Percentiles rank a stretch among this genome's conserved stretches.
Conservation (phyloP, 208 protist genomes). For the Trypanosomatidae sp. region DNA sequence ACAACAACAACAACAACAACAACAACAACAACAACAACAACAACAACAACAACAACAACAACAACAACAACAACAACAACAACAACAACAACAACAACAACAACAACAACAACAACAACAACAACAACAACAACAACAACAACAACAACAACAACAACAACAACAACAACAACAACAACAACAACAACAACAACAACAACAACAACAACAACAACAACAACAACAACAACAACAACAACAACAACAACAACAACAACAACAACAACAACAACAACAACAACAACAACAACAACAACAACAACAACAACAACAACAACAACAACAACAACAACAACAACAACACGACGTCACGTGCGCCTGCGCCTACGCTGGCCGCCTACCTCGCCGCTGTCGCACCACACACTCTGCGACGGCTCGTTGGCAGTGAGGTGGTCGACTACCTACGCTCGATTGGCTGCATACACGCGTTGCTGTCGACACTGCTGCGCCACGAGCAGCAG, state of each 20-base stretch:
- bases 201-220: conserved; percentile 5
- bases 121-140: conserved; percentile 10
- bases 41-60: conserved; percentile 1
- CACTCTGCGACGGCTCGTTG: conserved; percentile 14
- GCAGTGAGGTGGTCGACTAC: conserved; percentile 19
- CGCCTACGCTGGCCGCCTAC: conserved; percentile 32
- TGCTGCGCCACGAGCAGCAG: too few species aligned
- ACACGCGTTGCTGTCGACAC: too few species aligned
- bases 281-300: conserved; percentile 9
- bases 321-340: conserved; percentile 3
- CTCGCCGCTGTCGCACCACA: conserved; percentile 26
- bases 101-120: conserved; percentile 3
- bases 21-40: conserved; percentile 6
- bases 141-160: conserved; percentile 6
- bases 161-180: conserved; percentile 4
- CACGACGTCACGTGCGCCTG: too few species aligned
- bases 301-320: conserved; percentile 8
- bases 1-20: conserved; percentile 12
- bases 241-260: conserved; percentile 8
- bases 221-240: conserved; percentile 8
- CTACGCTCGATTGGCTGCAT: conserved; percentile 30
- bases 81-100: conserved; percentile 7
- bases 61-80: conserved; percentile 12
- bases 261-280: conserved; percentile 4
- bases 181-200: conserved; percentile 10